Base-by-base conservation (phyloP, 305 asterid genomes). In the Stenogyne calaminthoides region DNA sequence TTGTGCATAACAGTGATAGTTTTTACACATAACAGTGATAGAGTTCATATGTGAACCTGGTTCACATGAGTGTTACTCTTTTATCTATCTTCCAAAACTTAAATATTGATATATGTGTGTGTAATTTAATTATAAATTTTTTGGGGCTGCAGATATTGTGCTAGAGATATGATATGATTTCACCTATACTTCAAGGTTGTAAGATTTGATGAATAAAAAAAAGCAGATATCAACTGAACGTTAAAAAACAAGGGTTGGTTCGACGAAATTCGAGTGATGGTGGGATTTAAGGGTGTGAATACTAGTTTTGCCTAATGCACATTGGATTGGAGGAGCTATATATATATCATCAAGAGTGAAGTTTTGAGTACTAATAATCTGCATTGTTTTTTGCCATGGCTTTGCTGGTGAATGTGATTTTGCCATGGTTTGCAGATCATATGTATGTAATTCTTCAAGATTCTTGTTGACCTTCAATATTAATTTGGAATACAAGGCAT, bases 91-190 rank as follows among this genome's bases (percentile, higher is more conserved):
- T n/a, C n/a, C n/a, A n/a, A n/a, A n/a, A n/a, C n/a, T n/a, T n/a
- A n/a, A n/a, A n/a, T n/a, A n/a, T n/a, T n/a, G 12, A 7, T 19
- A 19, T 9, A 9, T 56, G 7, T 10, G 1, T 25, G 2, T 57
- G 6, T 1, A 3, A 25, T 1, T 3, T n/a, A n/a, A n/a, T n/a
- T n/a, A n/a, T n/a, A n/a, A n/a, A 1, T 61, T 63, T 6, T 9
- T 64, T 69, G 15, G 77, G 70, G 22, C 67, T 84, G 85, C 92
- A 92, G 98, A 74, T 76, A 92, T 92, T 79, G 96, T 92, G 59
- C 91, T 92, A 29, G 98, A 92, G 87, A 88, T 92, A 72, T n/a
- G n/a, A n/a, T n/a, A n/a, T 92, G 81, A 86, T 73, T 71, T 54
- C 58, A n/a, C 6, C 0, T 5, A 49, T n/a, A 14, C 7, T 0